Percentiles rank a stretch among this genome's conserved stretches.
Conservation (phyloP, 2,329 filamentous ascomycete genomes). For the Pseudocercospora crystallina region DNA sequence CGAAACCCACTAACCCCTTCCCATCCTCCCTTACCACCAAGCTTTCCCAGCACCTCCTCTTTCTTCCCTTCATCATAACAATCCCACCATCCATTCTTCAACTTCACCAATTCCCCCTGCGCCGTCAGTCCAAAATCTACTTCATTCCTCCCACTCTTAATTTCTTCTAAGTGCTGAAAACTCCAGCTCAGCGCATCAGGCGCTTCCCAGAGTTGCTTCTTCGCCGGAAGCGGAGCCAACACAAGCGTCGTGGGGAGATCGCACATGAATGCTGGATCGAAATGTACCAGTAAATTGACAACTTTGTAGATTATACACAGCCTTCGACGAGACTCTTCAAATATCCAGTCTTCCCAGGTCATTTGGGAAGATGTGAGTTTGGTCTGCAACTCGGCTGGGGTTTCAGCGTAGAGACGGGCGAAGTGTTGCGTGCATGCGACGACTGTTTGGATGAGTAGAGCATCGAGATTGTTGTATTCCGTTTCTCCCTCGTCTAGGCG, state of each 20-base stretch:
- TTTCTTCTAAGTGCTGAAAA: not conserved
- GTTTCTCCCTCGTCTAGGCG: conserved; percentile 48
- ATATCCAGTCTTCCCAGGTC: conserved; percentile 7
- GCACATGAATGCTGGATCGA: conserved; percentile 43
- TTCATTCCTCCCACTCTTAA: not conserved
- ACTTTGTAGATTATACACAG: conserved; percentile 42
- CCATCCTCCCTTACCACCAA: not conserved
- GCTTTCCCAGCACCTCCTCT: not conserved
- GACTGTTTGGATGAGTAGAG: conserved; percentile 38
- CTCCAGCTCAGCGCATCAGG: conserved; percentile 35
- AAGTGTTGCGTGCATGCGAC: conserved; percentile 31
- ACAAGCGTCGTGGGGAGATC: conserved; percentile 37
- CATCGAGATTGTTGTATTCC: conserved; percentile 45
- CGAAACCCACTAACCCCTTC: conserved; percentile 21
- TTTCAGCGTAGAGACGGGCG: not conserved
- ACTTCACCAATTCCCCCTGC: conserved; percentile 6
- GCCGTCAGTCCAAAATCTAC: conserved; percentile 2
- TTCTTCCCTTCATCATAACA: not conserved
- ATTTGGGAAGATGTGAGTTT: conserved; percentile 1
- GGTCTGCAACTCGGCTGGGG: not conserved
- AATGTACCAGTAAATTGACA: conserved; percentile 46
- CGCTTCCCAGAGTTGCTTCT: conserved; percentile 49
- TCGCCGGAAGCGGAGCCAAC: conserved; percentile 45
- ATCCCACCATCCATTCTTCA: not conserved
- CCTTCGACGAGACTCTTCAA: conserved; percentile 29